These are phyloP conservation scores for Ogataea methylovora DNA, from an alignment of 805 yeast genomes.

Conservation along the genomic window DNA sequence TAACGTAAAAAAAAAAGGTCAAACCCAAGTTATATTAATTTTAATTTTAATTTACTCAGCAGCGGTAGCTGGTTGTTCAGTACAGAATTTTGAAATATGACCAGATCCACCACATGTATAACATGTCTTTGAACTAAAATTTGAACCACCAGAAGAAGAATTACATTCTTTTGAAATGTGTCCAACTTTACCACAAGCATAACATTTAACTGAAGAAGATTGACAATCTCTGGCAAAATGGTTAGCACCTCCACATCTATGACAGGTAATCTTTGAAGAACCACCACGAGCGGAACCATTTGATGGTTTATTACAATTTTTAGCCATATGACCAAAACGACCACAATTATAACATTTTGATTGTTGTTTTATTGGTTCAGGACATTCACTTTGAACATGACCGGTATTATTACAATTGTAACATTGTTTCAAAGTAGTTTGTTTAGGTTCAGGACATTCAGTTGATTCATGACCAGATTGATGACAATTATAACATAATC, in stretches of 20 bases:
- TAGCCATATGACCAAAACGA: conserved; percentile 75
- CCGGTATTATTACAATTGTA: conserved; percentile 91
- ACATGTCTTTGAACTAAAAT: conserved; percentile 45
- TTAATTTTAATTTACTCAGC: neutral
- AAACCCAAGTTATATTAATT: neutral
- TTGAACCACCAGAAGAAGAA: conserved; percentile 42
- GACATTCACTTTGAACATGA: conserved; percentile 83
- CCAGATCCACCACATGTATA: conserved; percentile 75
- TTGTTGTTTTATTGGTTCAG: conserved; percentile 45
- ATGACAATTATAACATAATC: conserved; percentile 89
- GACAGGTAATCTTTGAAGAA: conserved; percentile 48
- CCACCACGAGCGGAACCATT: conserved; percentile 19
- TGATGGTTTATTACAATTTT: conserved; percentile 53
- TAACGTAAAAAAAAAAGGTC: neutral
- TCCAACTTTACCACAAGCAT: conserved; percentile 86
- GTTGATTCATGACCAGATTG: conserved; percentile 84
- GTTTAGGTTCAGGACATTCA: conserved; percentile 85
- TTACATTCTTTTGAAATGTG: conserved; percentile 84
- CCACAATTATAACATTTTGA: conserved; percentile 78
- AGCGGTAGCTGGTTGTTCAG: no score
- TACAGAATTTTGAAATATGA: conserved; percentile 81
- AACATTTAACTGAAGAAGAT: conserved; percentile 55
- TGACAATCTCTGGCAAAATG: conserved; percentile 90
- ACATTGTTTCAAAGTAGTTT: conserved; percentile 80
- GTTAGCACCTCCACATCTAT: conserved; percentile 90